Percentiles rank a stretch among this genome's conserved stretches.
phyloP scores from a whole-genome alignment of 148 eudicot genomes.

The Silene latifolia region DNA sequence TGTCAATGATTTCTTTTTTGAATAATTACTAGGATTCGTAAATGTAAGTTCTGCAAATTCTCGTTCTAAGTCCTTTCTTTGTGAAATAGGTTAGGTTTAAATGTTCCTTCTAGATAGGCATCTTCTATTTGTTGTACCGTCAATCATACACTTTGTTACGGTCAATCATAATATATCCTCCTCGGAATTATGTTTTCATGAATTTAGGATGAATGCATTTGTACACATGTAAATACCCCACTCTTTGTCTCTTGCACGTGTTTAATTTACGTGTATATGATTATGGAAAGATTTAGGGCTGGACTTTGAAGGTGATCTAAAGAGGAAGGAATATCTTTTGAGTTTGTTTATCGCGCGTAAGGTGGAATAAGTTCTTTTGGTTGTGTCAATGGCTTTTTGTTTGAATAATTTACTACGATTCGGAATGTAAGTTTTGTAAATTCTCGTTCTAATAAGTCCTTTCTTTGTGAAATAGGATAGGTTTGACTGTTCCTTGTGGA shows the following conservation, averaged over 20 bases:
- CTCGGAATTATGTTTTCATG: slow-evolving; percentile 5
- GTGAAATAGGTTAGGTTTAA: background rate
- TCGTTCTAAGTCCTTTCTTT: background rate
- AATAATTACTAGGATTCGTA: background rate
- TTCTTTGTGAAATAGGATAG: background rate
- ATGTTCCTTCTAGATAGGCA: background rate
- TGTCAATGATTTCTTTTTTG: background rate
- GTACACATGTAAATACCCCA: background rate
- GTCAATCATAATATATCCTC: slow-evolving; percentile 9
- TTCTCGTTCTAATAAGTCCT: background rate
- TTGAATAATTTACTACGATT: background rate
- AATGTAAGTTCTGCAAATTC: background rate
- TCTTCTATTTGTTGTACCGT: background rate
- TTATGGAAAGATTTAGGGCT: background rate
- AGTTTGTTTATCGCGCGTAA: background rate
- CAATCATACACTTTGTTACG: background rate
- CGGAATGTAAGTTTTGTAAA: background rate
- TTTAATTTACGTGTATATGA: background rate
- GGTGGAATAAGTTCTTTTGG: background rate
- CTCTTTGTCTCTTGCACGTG: background rate
- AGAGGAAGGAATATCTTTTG: background rate
- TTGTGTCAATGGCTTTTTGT: background rate
- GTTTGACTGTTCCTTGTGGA: background rate
- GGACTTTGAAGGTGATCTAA: background rate
- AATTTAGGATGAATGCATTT: background rate